Conservation (phyloP, 768 basidiomycete genomes). For the Lanmaoa pseudosensibilis region DNA sequence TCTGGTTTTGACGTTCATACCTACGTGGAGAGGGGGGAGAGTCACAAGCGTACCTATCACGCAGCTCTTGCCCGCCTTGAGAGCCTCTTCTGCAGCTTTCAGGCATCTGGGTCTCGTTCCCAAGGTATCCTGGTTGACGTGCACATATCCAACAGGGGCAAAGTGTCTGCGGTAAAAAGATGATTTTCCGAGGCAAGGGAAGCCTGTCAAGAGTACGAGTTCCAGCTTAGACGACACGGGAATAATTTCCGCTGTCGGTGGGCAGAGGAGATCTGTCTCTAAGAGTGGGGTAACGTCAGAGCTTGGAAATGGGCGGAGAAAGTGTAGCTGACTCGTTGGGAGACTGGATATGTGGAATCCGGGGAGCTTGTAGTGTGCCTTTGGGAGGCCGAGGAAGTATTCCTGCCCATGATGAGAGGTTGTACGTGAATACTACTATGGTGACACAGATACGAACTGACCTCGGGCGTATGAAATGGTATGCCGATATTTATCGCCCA, state of each 20-base stretch:
- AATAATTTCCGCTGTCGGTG: constrained; percentile 19
- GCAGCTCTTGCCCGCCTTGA: constrained; percentile 60
- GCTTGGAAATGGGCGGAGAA: not conserved
- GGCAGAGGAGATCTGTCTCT: constrained; percentile 41
- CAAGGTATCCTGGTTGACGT: constrained; percentile 86
- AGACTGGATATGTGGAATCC: constrained; percentile 67
- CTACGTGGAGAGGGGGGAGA: not conserved
- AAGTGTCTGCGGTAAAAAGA: constrained; percentile 77
- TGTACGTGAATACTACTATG: not conserved
- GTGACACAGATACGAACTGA: constrained; percentile 25
- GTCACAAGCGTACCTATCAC: constrained; percentile 64
- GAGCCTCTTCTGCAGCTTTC: constrained; percentile 53
- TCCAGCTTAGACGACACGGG: constrained; percentile 32
- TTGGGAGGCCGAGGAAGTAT: constrained; percentile 64
- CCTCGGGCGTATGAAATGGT: constrained; percentile 83
- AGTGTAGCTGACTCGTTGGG: constrained; percentile 26
- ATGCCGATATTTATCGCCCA: constrained; percentile 78
- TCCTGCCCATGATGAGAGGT: constrained; percentile 49
- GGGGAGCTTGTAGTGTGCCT: constrained; percentile 47
- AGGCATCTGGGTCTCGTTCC: constrained; percentile 76
- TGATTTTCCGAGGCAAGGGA: constrained; percentile 75
- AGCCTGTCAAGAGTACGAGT: constrained; percentile 62
- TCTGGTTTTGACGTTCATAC: constrained; percentile 45
- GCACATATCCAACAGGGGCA: constrained; percentile 62
- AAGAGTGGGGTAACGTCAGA: not conserved